phyloP scores from a whole-genome alignment of 805 yeast genomes.

The Torulaspora microellipsoides region DNA sequence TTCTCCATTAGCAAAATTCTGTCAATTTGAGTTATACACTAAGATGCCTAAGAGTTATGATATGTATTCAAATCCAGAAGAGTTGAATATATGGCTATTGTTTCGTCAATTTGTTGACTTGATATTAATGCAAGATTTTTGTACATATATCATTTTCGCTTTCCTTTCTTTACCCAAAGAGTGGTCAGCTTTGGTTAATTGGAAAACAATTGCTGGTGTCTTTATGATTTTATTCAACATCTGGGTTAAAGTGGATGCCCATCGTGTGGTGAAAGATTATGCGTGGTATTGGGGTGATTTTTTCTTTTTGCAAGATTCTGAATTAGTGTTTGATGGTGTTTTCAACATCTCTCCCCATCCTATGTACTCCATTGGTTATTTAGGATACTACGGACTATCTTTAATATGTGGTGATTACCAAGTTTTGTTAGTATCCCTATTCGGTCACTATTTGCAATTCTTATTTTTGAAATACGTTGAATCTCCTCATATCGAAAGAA shows the following conservation, averaged over 20 bases:
- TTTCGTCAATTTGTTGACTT: constrained; percentile 77
- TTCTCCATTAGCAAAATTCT: constrained; percentile 38
- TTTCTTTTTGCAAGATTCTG: constrained; percentile 68
- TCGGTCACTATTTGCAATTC: constrained; percentile 77
- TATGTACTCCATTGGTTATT: constrained; percentile 85
- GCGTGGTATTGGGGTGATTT: constrained; percentile 98
- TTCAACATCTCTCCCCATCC: constrained; percentile 90
- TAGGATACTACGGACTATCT: constrained; percentile 83
- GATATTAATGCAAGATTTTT: constrained; percentile 79
- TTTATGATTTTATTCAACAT: constrained; percentile 63
- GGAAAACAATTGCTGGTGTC: constrained; percentile 57
- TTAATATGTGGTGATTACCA: constrained; percentile 69
- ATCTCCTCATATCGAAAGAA: constrained; percentile 82
- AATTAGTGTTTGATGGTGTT: constrained; percentile 80
- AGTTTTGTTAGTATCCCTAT: constrained; percentile 60
- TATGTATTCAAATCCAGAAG: constrained; percentile 52
- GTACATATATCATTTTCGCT: constrained; percentile 65
- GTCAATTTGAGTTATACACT: constrained; percentile 43
- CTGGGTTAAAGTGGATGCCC: constrained; percentile 86
- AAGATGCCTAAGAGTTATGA: constrained; percentile 39
- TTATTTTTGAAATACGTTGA: constrained; percentile 69
- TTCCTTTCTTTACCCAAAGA: constrained; percentile 38
- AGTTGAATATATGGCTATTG: constrained; percentile 77
- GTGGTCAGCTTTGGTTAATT: constrained; percentile 43
- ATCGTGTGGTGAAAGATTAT: constrained; percentile 79